Conservation (phyloP, 1,284 basidiomycete species). For the Melampsora medusae region DNA sequence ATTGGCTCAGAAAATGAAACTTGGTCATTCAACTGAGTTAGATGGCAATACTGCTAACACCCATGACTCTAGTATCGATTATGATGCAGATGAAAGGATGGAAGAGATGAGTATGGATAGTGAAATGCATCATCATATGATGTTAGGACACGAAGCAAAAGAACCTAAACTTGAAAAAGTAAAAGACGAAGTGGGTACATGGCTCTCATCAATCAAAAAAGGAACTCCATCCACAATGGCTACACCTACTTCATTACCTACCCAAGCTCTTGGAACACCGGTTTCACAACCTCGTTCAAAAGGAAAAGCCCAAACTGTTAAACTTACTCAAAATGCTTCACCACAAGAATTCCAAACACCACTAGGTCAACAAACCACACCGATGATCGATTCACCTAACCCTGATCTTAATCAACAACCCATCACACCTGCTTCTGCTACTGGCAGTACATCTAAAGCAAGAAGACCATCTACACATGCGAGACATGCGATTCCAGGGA, state of each 20-base stretch:
- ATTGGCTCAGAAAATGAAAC: conserved; percentile 40
- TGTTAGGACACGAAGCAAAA: not conserved
- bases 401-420: not conserved
- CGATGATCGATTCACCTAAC: not conserved
- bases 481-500: not conserved
- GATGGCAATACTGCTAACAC: conserved; percentile 8
- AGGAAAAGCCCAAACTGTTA: conserved; percentile 7
- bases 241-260: conserved; percentile 7
- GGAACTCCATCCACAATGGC: not conserved
- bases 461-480: conserved; percentile 11
- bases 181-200: not conserved
- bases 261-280: not conserved
- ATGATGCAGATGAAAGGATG: conserved; percentile 27
- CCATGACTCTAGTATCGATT: conserved; percentile 37
- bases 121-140: conserved; percentile 18
- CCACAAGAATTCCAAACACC: not conserved
- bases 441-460: not conserved
- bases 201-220: not conserved
- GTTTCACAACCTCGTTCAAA: not conserved
- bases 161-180: not conserved
- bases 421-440: not conserved
- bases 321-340: not conserved
- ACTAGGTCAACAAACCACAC: not conserved
- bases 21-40: conserved; percentile 11
- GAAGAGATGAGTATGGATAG: conserved; percentile 29